These are phyloP conservation scores for Eucalyptus rudis DNA, from an alignment of 345 rosid genomes.

Conservation along the genomic window DNA sequence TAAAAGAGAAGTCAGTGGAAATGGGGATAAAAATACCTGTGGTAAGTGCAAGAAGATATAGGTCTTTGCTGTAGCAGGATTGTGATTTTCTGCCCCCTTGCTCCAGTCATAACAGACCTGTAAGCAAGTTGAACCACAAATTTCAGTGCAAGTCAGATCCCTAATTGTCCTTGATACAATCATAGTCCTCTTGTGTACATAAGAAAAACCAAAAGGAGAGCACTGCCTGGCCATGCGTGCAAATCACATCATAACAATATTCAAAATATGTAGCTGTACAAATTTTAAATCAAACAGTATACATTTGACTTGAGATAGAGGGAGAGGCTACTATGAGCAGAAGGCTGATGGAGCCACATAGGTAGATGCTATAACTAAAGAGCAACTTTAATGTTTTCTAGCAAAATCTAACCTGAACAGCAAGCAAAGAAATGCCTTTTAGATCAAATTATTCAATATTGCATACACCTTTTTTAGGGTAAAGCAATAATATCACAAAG, in stretches of 20 bases:
- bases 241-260: neutral
- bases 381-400: neutral
- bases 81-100: constrained; percentile 76
- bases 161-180: neutral
- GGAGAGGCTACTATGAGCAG: neutral
- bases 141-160: neutral
- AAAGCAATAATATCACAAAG: neutral
- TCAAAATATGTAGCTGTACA: neutral
- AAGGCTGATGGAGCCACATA: neutral
- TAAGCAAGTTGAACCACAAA: neutral
- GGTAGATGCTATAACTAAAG: neutral
- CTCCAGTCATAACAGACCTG: constrained; percentile 95
- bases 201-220: neutral
- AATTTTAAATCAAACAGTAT: neutral
- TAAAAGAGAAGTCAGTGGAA: neutral
- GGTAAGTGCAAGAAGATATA: constrained; percentile 49
- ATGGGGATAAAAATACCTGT: constrained; percentile 18
- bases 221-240: neutral
- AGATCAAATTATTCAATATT: neutral
- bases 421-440: neutral
- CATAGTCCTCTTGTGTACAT: neutral
- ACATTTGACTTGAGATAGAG: neutral
- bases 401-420: neutral
- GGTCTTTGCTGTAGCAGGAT: constrained; percentile 53
- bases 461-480: neutral